phyloP scores from a whole-genome alignment of 495 filamentous ascomycete species.

The Friedmanniomyces simplex region DNA sequence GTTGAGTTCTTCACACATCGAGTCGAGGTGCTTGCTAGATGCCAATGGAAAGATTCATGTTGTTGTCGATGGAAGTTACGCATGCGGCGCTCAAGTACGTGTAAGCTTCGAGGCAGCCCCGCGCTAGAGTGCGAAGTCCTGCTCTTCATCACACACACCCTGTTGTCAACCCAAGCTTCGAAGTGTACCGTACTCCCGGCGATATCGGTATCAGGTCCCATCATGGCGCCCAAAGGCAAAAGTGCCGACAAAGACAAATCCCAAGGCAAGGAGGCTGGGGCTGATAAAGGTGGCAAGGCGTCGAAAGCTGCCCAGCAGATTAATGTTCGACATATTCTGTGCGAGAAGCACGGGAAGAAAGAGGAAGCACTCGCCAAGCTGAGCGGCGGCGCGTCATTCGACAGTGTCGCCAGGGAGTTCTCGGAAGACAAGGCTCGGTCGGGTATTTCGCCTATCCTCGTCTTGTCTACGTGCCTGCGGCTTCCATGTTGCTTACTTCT shows the following conservation, averaged over 20 bases:
- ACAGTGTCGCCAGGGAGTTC: constrained; percentile 76
- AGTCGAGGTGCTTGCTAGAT: not conserved
- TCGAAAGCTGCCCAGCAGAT: constrained; percentile 70
- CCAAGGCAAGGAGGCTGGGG: constrained; percentile 19
- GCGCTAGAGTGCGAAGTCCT: not conserved
- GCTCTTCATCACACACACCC: not conserved
- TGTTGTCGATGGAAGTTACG: not conserved
- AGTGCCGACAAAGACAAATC: constrained; percentile 20
- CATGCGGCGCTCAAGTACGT: too few relatives aligned
- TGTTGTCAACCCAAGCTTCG: not conserved
- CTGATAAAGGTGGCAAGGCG: constrained; percentile 32
- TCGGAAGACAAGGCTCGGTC: constrained; percentile 83
- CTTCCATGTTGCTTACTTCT: constrained; percentile 2
- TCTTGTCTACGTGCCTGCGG: not conserved
- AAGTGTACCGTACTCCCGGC: not conserved
- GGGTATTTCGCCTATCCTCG: constrained; percentile 40
- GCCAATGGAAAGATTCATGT: too few relatives aligned
- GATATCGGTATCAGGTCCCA: not conserved
- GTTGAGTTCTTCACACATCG: not conserved
- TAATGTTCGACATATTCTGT: constrained; percentile 84
- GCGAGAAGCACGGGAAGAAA: constrained; percentile 79
- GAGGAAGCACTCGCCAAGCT: constrained; percentile 78
- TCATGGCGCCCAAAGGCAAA: constrained; percentile 27
- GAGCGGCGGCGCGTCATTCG: constrained; percentile 67
- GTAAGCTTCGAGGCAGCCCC: not conserved